phyloP scores from a whole-genome alignment of 192 early-diverging fungal genomes.

The Backusella parvicylindrica region DNA sequence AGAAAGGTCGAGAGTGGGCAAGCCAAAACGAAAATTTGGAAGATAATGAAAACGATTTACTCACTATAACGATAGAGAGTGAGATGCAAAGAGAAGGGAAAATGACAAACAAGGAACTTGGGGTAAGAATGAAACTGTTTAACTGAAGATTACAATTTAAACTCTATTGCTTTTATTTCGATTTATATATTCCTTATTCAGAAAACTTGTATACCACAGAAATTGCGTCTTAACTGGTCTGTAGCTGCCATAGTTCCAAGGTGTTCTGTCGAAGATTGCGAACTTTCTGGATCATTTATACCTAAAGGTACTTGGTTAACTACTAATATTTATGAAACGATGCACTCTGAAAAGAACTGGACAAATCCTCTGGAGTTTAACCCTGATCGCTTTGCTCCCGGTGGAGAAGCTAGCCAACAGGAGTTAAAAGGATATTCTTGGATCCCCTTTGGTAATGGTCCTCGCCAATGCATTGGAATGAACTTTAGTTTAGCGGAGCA shows the following conservation, averaged over 20 bases:
- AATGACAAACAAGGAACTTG: constrained; percentile 18
- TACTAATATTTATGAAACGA: constrained; percentile 10
- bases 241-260: constrained; percentile 3
- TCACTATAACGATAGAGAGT: constrained; percentile 29
- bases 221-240: neutral
- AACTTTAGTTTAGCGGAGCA: constrained; percentile 59
- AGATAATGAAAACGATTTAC: constrained; percentile 22
- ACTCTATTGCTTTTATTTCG: no score
- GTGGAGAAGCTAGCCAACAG: constrained; percentile 26
- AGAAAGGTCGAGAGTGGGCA: constrained; percentile 1
- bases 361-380: constrained; percentile 16
- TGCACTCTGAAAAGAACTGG: constrained; percentile 3
- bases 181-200: neutral
- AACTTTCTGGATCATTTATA: neutral
- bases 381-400: constrained; percentile 14
- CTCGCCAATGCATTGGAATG: constrained; percentile 55
- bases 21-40: constrained; percentile 25
- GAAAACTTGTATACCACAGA: neutral
- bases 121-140: constrained; percentile 1
- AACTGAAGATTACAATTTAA: neutral
- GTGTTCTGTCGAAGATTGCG: neutral
- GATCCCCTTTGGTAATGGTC: constrained; percentile 55
- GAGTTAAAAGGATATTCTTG: constrained; percentile 34
- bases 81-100: neutral
- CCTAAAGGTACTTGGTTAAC: constrained; percentile 11